Percentiles rank a stretch among this genome's conserved stretches.
phyloP scores from a whole-genome alignment of 2,329 filamentous ascomycete species.

The Teratosphaeria zuluensis region DNA sequence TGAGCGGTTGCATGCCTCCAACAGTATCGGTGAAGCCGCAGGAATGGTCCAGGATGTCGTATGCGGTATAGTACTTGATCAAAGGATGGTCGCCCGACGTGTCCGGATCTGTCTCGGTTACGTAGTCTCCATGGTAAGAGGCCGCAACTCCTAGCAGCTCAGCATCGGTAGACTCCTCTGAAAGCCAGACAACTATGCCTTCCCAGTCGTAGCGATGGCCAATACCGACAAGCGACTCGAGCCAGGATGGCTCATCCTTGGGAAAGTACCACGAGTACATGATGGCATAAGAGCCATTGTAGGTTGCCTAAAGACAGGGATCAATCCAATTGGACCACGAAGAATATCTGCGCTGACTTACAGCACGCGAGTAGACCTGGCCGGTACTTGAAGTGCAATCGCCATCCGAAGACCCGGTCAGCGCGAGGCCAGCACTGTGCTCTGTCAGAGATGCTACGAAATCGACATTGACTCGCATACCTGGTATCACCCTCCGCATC shows the following conservation, averaged over 20 bases:
- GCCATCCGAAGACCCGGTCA: neutral
- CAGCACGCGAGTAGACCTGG: conserved; percentile 39
- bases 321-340: neutral
- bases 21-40: neutral
- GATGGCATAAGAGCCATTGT: conserved; percentile 35
- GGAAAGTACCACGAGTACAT: conserved; percentile 46
- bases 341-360: neutral
- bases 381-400: conserved; percentile 28
- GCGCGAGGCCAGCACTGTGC: neutral
- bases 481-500: conserved; percentile 47
- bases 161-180: conserved; percentile 27
- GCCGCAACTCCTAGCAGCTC: conserved; percentile 42
- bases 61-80: conserved; percentile 41
- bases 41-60: conserved; percentile 30
- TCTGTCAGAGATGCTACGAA: neutral
- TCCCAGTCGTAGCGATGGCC: conserved; percentile 20
- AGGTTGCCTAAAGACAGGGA: conserved; percentile 19
- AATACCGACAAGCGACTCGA: conserved; percentile 45
- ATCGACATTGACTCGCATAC: conserved; percentile 27
- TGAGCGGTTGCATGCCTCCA: conserved; percentile 32
- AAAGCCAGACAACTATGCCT: conserved; percentile 43
- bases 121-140: conserved; percentile 42
- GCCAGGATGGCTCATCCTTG: conserved; percentile 38
- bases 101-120: conserved; percentile 32
- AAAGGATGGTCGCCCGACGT: conserved; percentile 34